Conservation (phyloP, 345 rosid species). For the Sonneratia caseolaris region DNA sequence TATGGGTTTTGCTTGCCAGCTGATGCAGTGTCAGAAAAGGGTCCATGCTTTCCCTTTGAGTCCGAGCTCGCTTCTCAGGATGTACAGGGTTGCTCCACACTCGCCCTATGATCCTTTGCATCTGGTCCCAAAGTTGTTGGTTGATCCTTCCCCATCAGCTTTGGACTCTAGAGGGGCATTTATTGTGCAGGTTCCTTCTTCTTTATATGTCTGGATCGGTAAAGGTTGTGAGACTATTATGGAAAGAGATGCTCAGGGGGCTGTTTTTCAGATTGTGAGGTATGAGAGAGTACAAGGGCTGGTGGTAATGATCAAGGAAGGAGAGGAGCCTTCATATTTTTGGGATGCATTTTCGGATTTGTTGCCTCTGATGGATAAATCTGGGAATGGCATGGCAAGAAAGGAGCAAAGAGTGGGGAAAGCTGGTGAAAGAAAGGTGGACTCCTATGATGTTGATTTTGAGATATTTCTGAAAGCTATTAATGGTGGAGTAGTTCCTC, state of each 20-base stretch:
- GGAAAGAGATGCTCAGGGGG: conserved; percentile 97
- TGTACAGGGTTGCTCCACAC: conserved; percentile 90
- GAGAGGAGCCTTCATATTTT: conserved; percentile 73
- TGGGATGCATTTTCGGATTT: conserved; percentile 79
- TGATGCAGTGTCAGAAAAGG: conserved; percentile 94
- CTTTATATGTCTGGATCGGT: conserved; percentile 92
- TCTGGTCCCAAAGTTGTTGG: conserved; percentile 89
- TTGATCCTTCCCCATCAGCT: conserved; percentile 67
- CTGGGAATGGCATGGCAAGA: conserved; percentile 20
- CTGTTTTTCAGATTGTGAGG: conserved; percentile 88
- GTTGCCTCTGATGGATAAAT: conserved; percentile 66
- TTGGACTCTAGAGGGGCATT: conserved; percentile 98
- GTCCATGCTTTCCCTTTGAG: conserved; percentile 96
- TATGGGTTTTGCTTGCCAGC: conserved; percentile 99
- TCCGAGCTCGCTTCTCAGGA: conserved; percentile 87
- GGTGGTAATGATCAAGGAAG: conserved; percentile 61
- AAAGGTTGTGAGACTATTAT: conserved; percentile 66
- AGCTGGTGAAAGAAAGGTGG: conserved; percentile 57
- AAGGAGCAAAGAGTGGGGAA: conserved; percentile 29
- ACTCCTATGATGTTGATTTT: conserved; percentile 72
- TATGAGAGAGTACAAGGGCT: conserved; percentile 86
- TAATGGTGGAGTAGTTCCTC: conserved; percentile 89
- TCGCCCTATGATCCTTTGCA: conserved; percentile 98
- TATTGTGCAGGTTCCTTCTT: conserved; percentile 74
- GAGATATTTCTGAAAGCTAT: conserved; percentile 82